A percentile compares a stretch with the other conserved stretches of the same genome.
Evolutionary conservation across 2,329 filamentous ascomycete species (phyloP).

Genomic region (Fusarium solani-melongenae): DNA sequence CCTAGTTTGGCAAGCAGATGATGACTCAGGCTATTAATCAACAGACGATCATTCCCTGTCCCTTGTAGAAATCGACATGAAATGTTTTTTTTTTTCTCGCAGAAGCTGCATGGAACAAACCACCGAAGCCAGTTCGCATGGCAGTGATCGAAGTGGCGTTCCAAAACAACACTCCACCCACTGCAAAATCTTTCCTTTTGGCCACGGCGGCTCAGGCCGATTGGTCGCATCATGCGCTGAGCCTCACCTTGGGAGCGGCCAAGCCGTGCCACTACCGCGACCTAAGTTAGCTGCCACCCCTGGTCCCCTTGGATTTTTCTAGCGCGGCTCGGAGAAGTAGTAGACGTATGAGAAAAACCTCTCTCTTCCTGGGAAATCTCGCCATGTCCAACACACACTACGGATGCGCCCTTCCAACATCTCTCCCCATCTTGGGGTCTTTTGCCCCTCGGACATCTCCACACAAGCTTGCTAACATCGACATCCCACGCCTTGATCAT

Average conservation of each 20-base stretch:
- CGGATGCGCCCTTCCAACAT: conserved; percentile 15
- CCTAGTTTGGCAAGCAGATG: background rate
- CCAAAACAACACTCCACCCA: background rate
- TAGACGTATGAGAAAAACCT: conserved; percentile 11
- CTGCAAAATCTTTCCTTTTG: conserved; percentile 23
- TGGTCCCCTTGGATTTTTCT: conserved; percentile 12
- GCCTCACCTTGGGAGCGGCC: conserved; percentile 19
- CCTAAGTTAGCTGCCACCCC: background rate
- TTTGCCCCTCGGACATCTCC: background rate
- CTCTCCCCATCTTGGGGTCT: background rate
- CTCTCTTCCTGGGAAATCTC: conserved; percentile 20
- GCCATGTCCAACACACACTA: conserved; percentile 23
- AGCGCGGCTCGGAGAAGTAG: background rate
- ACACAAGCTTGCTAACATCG: background rate
- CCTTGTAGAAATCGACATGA: background rate
- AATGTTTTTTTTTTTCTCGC: background rate
- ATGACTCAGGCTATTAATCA: conserved; percentile 14
- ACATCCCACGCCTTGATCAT: background rate
- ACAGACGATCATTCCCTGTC: background rate
- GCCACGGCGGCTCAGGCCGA: conserved; percentile 1
- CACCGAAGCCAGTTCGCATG: conserved; percentile 12
- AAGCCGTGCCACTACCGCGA: conserved; percentile 25
- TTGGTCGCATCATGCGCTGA: conserved; percentile 6
- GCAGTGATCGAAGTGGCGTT: background rate
- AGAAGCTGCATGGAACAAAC: conserved; percentile 33